Conservation (phyloP, 768 basidiomycete genomes). For the Boletales sp. region DNA sequence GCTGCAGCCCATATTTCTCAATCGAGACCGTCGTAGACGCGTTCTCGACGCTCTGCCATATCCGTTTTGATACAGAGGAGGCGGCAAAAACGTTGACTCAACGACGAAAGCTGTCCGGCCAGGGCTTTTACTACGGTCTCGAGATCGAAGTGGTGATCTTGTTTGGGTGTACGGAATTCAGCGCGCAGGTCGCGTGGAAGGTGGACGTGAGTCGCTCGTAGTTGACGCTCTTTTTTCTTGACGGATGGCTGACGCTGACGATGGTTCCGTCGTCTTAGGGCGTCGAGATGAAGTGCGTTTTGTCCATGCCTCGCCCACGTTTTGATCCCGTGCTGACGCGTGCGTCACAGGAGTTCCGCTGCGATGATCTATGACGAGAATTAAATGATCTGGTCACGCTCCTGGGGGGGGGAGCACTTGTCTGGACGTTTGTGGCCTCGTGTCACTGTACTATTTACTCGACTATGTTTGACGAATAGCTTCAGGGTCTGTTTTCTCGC, state of each 20-base stretch:
- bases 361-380: conserved; percentile 2
- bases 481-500: no score
- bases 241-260: no score
- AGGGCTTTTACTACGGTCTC: conserved; percentile 7
- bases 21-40: conserved; percentile 5
- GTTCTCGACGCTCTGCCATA: conserved; percentile 11
- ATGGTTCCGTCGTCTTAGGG: background rate
- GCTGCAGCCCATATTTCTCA: no score
- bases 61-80: conserved; percentile 7
- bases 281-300: background rate
- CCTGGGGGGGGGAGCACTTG: no score
- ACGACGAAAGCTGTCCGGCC: background rate
- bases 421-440: background rate
- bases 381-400: background rate
- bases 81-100: conserved; percentile 1
- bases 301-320: no score
- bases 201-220: background rate
- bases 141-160: conserved; percentile 8
- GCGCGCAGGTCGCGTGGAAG: conserved; percentile 2
- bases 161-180: conserved; percentile 26
- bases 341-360: background rate
- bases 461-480: no score
- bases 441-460: background rate
- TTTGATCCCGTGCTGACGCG: background rate
- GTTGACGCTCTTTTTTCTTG: no score